Base-by-base conservation (phyloP, 352 stramenopile species). In the Phytophthora agathidicida region DNA sequence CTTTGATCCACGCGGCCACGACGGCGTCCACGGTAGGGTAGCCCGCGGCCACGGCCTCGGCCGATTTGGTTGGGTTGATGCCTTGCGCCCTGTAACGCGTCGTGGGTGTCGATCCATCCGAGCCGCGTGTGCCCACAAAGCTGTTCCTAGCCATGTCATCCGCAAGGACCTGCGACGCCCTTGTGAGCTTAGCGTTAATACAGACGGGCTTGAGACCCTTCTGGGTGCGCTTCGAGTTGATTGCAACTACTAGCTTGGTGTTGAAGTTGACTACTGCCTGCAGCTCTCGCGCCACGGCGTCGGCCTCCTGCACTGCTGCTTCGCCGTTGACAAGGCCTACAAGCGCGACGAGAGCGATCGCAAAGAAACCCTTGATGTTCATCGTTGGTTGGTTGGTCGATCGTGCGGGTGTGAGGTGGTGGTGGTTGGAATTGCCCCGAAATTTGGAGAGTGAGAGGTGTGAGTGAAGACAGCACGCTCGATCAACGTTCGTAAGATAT, bases 1-100 rank as follows among this genome's bases (percentile, higher is more conserved):
- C 76, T 23, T 77, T 76, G 63, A 75, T 61, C 71, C 68, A 83
- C 23, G 67, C 52, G 6, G 38, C 67, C 48, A 83, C 72, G 13
- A 80, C 70, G 9, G 42, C 38, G 13, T 72, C 46, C 22, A 71
- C 67, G 3, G 58, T 46, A 13, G 33, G 52, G 24, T 80, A 64
- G 2, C 75, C 75, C 3, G 62, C 72, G 1, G 66, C 75, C 2
- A 82, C 68, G 36, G 76, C 52, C 46, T 86, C 75, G 7, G 60
- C 56, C 7, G 54, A 60, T 16, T 20, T 39, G 5, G 27, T 17
- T 0, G 54, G 53, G 10, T 51, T 39, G 39, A 77, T 64, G 11
- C 46, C 26, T n/a, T 73, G 52, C 20, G 39, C 38, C 4, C 42
- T 20, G 31, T 68, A 64, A 45, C 74, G 74, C 9, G 39, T 33